Base-by-base conservation (phyloP, 768 basidiomycete species). In the Mycena metata region DNA sequence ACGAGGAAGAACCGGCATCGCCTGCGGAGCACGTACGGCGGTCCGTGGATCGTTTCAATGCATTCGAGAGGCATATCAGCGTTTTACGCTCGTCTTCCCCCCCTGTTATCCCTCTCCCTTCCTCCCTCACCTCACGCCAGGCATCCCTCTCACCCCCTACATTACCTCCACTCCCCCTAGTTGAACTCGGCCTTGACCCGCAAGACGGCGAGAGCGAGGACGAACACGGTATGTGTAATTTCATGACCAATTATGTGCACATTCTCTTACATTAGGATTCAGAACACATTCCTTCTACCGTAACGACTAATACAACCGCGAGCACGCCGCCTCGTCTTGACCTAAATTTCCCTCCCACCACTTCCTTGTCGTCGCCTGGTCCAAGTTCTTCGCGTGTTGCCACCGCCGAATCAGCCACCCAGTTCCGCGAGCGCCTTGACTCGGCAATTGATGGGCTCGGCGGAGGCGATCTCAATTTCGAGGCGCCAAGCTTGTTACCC, bases 11-110 rank as follows among this genome's bases (percentile, higher is more conserved):
- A 43, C 52, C 16, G 45, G 62, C 50, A 3, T 66, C 69, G 3
- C 67, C 77, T 47, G 79, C 83, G 42, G 84, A 86, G 17, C 71
- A 75, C 36, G 81, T 84, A 42, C 81, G 84, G 23, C 71, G 80
- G 17, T 83, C 86, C 0, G 67, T 89, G 24, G 85, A 86, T 39
- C 83, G 86, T 36, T 88, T 88, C 70, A 84, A 82, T 76, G 81
- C 82, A 33, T 88, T 89, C 66, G 86, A 89, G 72, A 81, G 80
- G 59, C 82, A 88, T 56, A 88, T 88, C 50, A 82, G 84, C 67
- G 81, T 81, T 21, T 75, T 88, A 67, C 83, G 86, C 30, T 80
- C 78, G 61, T 83, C 82, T 41, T 78, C 79, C 54, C 75, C 79
- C 16, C 75, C 76, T 50, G 68, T 73, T 16, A 68, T 72, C 50